Evolutionary conservation across 2,329 filamentous ascomycete genomes (phyloP), one percentile per base, ranked within the genome.

Genomic region (Hirsutella thompsonii): DNA sequence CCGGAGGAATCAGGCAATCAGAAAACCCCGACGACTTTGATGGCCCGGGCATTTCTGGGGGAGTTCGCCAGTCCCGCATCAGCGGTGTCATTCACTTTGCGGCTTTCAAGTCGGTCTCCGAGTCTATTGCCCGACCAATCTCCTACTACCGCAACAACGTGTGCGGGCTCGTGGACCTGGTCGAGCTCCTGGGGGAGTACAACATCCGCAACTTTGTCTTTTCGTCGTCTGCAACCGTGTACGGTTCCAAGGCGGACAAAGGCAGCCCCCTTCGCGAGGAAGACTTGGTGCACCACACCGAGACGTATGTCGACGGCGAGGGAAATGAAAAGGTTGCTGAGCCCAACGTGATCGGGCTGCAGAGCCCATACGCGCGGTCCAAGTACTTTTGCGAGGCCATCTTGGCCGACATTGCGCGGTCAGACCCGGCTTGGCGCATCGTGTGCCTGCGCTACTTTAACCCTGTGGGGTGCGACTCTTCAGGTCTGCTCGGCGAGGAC

Each of bases 371-470:
- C 50, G 78, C 76, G 16, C 68, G 78, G 40, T 75, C 76, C 2
- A 82, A 82, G 55, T 81, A 75, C 65, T 77, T 82, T 59, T 76
- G 74, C 44, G 79, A 81, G 52, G 76, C 76, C 8, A 81, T 82
- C 37, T 60, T 82, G 13, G 72, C 73, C 13, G 79, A 82, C 52
- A 58, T 78, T 33, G 76, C 75, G 13, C 59, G 63, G 16, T 70
- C 78, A 3, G 74, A 81, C 53, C 68, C 74, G 5, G 66, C 69
- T 20, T 80, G 76, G 75, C 70, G 69, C 14, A 76, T 81, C 47
- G 73, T 76, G 28, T 74, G 75, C 4, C 62, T 82, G 21, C 68
- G 78, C 23, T 82, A 82, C 57, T 82, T 82, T 62, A 82, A 81
- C 47, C 79, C 78, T 1, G 72, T 81, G 40, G 78, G 79, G 8